A percentile compares a stretch with the other conserved stretches of the same genome.
These are phyloP conservation scores for Kodamaea suecica DNA, from an alignment of 1,139 yeast genomes.

Conservation along the genomic window DNA sequence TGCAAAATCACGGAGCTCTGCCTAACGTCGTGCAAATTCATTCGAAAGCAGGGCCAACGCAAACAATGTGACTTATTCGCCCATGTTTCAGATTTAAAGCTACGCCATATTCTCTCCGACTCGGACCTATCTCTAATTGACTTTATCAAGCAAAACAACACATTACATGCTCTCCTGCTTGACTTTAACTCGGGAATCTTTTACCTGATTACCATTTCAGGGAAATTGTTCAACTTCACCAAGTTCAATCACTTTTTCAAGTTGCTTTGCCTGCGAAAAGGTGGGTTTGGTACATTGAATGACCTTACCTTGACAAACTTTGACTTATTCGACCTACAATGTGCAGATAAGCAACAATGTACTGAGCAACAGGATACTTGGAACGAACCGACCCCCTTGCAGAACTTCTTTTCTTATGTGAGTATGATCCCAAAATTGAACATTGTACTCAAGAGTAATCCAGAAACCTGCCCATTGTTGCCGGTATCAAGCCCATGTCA, in stretches of 20 bases:
- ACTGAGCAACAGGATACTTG: constrained; percentile 10
- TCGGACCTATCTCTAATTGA: constrained; percentile 51
- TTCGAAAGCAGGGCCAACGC: constrained; percentile 15
- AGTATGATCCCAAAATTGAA: constrained; percentile 26
- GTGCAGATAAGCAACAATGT: constrained; percentile 2
- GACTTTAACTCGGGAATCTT: constrained; percentile 52
- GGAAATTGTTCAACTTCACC: constrained; percentile 30
- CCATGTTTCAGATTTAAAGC: constrained; percentile 32
- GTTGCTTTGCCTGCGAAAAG: constrained; percentile 39
- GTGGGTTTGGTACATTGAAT: constrained; percentile 30
- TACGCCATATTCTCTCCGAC: constrained; percentile 37
- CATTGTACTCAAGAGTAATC: constrained; percentile 21
- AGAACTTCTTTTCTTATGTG: constrained; percentile 26
- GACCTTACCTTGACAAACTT: constrained; percentile 31
- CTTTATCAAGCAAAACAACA: constrained; percentile 25
- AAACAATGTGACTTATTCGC: constrained; percentile 26
- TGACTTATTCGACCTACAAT: constrained; percentile 27
- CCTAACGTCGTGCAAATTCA: constrained; percentile 27
- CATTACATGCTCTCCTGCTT: constrained; percentile 34
- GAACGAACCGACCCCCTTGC: constrained; percentile 20
- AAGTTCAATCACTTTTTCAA: constrained; percentile 42
- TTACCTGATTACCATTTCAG: constrained; percentile 19
- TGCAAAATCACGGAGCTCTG: constrained; percentile 18
- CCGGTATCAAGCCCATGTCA: constrained; percentile 3
- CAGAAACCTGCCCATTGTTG: constrained; percentile 5